A percentile compares a stretch with the other conserved stretches of the same genome.
Conservation (phyloP, 177 flowering plant species). For the Telopea speciosissima region DNA sequence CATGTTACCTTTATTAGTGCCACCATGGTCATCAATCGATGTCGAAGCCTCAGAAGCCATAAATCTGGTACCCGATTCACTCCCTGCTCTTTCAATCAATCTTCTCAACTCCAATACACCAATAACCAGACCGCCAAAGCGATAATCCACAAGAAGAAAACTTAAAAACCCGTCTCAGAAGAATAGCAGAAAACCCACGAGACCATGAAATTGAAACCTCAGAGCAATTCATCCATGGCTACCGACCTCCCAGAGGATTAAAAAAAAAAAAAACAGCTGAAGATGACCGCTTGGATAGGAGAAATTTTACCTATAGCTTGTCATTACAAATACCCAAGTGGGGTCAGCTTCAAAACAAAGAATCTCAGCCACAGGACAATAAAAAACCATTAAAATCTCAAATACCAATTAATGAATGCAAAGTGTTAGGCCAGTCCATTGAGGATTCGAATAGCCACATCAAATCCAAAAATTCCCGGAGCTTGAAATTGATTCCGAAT, state of each 20-base stretch:
- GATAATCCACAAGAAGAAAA: background rate
- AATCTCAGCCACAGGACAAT: slow-evolving; percentile 9
- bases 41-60: slow-evolving; percentile 20
- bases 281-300: background rate
- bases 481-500: too few relatives aligned
- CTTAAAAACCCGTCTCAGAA: background rate
- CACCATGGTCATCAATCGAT: slow-evolving; percentile 28
- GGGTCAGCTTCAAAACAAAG: slow-evolving; percentile 9
- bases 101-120: background rate
- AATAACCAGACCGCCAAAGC: background rate
- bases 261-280: background rate
- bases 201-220: background rate
- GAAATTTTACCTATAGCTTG: background rate
- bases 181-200: background rate
- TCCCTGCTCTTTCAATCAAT: background rate
- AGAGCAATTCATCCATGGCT: background rate
- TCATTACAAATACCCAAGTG: slow-evolving; percentile 5
- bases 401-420: background rate
- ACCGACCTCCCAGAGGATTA: background rate
- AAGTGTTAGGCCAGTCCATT: too few relatives aligned
- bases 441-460: too few relatives aligned
- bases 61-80: background rate
- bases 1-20: slow-evolving; percentile 51
- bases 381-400: slow-evolving; percentile 6
- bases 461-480: too few relatives aligned